Conservation (phyloP, 441 rosid genomes). For the Biscutella laevigata region DNA sequence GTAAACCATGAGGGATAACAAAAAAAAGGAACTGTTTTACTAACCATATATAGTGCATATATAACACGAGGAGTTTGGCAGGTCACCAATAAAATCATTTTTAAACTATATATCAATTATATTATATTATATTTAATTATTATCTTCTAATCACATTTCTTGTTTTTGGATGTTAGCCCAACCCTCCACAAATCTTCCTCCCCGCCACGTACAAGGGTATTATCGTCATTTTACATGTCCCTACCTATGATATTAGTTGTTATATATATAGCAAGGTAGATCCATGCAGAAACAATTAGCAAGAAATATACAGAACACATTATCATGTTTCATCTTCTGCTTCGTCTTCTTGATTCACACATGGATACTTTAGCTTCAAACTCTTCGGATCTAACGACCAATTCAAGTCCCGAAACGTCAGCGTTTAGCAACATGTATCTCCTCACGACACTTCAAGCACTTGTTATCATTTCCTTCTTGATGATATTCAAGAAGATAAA, state of each 20-base stretch:
- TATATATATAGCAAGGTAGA: constrained; percentile 15
- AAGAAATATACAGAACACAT: too few species aligned
- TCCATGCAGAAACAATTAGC: constrained; percentile 6
- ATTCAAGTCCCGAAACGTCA: neutral
- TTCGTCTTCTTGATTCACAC: neutral
- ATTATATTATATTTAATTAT: neutral
- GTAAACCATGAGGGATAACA: neutral
- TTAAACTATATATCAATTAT: neutral
- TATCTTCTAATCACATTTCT: neutral
- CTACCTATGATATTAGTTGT: neutral
- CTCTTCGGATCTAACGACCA: constrained; percentile 17
- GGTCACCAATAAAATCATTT: constrained; percentile 24
- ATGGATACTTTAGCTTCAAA: constrained; percentile 22
- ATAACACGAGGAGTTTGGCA: constrained; percentile 27
- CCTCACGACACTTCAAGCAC: constrained; percentile 17
- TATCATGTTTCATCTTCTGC: neutral
- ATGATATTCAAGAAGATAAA: constrained; percentile 16
- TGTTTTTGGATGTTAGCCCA: neutral
- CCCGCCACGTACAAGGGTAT: neutral
- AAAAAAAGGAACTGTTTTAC: neutral
- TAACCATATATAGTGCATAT: constrained; percentile 3
- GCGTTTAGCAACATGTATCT: constrained; percentile 18
- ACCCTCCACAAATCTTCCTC: constrained; percentile 9
- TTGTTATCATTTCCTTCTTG: constrained; percentile 3
- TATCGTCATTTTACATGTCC: neutral